These are phyloP conservation scores for Fusarium illudens DNA, from an alignment of 2,329 filamentous ascomycete genomes.

Conservation along the genomic window DNA sequence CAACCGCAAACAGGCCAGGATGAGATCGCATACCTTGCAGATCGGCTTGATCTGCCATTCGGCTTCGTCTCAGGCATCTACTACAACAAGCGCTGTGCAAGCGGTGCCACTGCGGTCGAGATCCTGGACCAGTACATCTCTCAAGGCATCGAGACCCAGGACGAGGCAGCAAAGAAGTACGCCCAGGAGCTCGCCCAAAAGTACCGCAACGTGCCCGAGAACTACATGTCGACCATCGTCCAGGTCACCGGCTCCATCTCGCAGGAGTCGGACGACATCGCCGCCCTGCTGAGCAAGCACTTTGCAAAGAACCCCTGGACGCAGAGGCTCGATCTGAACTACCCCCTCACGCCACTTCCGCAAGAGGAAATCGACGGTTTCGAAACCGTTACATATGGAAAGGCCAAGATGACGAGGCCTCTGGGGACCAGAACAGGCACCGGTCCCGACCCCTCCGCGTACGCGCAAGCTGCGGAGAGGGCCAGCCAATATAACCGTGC, in stretches of 20 bases:
- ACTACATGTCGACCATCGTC: constrained; percentile 55
- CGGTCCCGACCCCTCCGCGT: constrained; percentile 24
- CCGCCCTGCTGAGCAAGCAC: constrained; percentile 52
- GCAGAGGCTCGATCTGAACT: constrained; percentile 49
- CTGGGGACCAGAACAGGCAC: constrained; percentile 1
- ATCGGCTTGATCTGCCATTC: constrained; percentile 53
- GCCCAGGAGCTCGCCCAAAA: constrained; percentile 49
- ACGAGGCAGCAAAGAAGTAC: constrained; percentile 42
- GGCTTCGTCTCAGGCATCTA: constrained; percentile 55
- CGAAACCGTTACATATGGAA: constrained; percentile 23
- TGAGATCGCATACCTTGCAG: constrained; percentile 55
- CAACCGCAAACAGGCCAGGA: constrained; percentile 43
- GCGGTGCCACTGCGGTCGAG: constrained; percentile 51
- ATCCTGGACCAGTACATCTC: constrained; percentile 55
- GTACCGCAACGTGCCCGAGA: constrained; percentile 53
- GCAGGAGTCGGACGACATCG: constrained; percentile 52
- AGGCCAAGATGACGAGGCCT: constrained; percentile 17
- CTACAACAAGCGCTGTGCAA: constrained; percentile 49
- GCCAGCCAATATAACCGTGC: constrained; percentile 44
- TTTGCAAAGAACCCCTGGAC: constrained; percentile 52
- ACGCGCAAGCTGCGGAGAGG: constrained; percentile 42
- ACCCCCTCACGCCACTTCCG: constrained; percentile 50
- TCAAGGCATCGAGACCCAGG: constrained; percentile 47
- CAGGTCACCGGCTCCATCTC: constrained; percentile 50
- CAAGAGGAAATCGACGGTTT: constrained; percentile 46